Percentiles rank a stretch among this genome's conserved stretches.
Conservation (phyloP, 2,329 filamentous ascomycete species). For the Didymella keratinophila region DNA sequence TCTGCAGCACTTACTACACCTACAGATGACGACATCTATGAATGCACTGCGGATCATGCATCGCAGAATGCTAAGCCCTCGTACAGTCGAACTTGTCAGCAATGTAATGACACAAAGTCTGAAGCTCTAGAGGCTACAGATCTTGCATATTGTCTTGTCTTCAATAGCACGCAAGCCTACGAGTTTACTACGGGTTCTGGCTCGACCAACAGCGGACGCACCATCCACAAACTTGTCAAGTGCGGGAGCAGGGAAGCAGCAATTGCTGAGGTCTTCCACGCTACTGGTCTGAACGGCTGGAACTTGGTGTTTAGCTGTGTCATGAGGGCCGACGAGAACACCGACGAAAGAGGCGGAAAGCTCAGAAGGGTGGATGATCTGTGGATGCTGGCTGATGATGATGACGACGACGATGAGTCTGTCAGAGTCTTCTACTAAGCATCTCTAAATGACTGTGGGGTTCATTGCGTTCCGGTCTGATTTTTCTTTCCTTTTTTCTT, state of each 20-base stretch:
- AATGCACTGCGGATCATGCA: constrained; percentile 32
- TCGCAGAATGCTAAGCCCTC: constrained; percentile 10
- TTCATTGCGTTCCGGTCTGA: too few relatives aligned
- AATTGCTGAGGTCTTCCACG: constrained; percentile 39
- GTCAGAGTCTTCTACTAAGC: constrained; percentile 45
- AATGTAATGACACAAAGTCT: constrained; percentile 39
- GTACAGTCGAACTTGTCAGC: constrained; percentile 29
- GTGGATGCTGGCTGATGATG: constrained; percentile 36
- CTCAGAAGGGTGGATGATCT: constrained; percentile 35
- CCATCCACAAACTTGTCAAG: constrained; percentile 43
- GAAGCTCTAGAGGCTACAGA: constrained; percentile 33
- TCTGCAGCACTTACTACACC: constrained; percentile 42
- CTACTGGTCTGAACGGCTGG: constrained; percentile 41
- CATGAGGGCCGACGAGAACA: constrained; percentile 34
- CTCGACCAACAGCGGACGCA: constrained; percentile 25
- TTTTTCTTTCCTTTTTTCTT: too few relatives aligned
- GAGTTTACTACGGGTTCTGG: constrained; percentile 23
- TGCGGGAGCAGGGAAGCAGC: constrained; percentile 47
- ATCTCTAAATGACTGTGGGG: too few relatives aligned
- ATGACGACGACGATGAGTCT: constrained; percentile 23
- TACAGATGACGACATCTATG: constrained; percentile 39
- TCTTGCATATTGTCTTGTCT: constrained; percentile 36
- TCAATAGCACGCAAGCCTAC: constrained; percentile 35
- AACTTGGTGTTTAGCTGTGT: constrained; percentile 45
- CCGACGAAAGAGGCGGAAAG: constrained; percentile 27